Base-by-base conservation (phyloP, 2,329 filamentous ascomycete genomes). In the Reticulascus tulasneorum region DNA sequence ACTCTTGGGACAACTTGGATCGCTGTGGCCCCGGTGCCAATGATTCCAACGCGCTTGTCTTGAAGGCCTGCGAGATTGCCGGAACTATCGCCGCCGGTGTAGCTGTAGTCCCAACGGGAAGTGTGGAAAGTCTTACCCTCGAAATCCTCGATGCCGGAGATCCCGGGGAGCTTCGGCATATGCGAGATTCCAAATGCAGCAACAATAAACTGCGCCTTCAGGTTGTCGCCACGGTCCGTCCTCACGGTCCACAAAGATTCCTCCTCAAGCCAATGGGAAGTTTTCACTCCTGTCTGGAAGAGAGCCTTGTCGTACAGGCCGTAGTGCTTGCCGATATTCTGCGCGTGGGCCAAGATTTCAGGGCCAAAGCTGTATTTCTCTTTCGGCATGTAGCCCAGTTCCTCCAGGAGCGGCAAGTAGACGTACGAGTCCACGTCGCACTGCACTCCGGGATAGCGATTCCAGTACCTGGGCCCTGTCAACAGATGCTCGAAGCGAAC, bases 401-500 rank as follows among this genome's bases (percentile, higher is more conserved):
- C 38, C 18, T 38, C 41, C 9, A 38, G 30, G 11, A 44, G 26
- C 13, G 41, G 41, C 8, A 44, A 15, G 19, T 44, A 44, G 7
- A 28, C 15, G 25, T 41, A 44, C 5, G 69, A 16, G 23, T 83
- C 78, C 4, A 78, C 57, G 47, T 83, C 78, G 48, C 77, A 82
- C 44, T 63, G 61, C 7, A 71, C 49, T 1, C 67, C 69, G 0
- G 69, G 69, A 37, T 71, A 75, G 0, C 67, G 54, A 40, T 73
- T 71, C 64, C 69, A 73, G 38, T 67, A n/a, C n/a, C n/a, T n/a
- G n/a, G n/a, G n/a, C n/a, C n/a, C n/a, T n/a, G n/a, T n/a, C n/a
- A n/a, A n/a, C n/a, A n/a, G n/a, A n/a, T n/a, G n/a, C n/a, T n/a
- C n/a, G n/a, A n/a, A n/a, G n/a, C n/a, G n/a, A n/a, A n/a, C n/a